phyloP scores from a whole-genome alignment of 2,329 filamentous ascomycete genomes.

The Lasiodiplodia sp. region DNA sequence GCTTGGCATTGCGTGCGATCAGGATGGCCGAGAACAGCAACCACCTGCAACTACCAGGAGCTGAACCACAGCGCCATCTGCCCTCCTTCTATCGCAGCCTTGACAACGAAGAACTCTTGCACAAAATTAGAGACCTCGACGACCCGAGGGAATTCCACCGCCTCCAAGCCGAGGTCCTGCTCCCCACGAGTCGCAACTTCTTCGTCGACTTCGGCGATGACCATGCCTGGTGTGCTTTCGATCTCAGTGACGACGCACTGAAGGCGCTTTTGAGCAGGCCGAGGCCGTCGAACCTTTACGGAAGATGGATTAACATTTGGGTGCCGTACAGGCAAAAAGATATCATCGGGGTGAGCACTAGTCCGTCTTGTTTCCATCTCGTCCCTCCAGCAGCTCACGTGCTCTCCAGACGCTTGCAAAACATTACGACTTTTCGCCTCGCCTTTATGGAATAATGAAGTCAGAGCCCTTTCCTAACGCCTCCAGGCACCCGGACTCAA shows the following conservation, averaged over 20 bases:
- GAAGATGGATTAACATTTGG: slow-evolving; percentile 82
- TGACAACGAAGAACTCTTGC: slow-evolving; percentile 42
- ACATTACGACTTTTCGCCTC: slow-evolving; percentile 72
- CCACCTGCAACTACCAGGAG: not conserved
- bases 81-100: slow-evolving; percentile 46
- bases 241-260: slow-evolving; percentile 55
- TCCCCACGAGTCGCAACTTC: slow-evolving; percentile 62
- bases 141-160: slow-evolving; percentile 53
- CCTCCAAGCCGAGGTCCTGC: slow-evolving; percentile 52
- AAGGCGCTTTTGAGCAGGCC: slow-evolving; percentile 40
- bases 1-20: slow-evolving; percentile 7
- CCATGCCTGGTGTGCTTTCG: slow-evolving; percentile 62
- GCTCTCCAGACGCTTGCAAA: slow-evolving; percentile 56
- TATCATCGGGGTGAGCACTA: slow-evolving; percentile 55
- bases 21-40: slow-evolving; percentile 22
- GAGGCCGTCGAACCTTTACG: slow-evolving; percentile 58
- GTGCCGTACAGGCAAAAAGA: slow-evolving; percentile 67
- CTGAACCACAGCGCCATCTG: slow-evolving; percentile 28
- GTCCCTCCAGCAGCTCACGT: not conserved
- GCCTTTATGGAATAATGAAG: slow-evolving; percentile 69
- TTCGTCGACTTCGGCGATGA: slow-evolving; percentile 69
- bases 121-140: slow-evolving; percentile 64
- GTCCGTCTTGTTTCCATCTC: not conserved
- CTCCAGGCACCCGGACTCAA: slow-evolving; percentile 30
- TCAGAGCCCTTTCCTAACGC: slow-evolving; percentile 58